Conservation (phyloP, 2,329 filamentous ascomycete species). For the Ophiostoma sp. region DNA sequence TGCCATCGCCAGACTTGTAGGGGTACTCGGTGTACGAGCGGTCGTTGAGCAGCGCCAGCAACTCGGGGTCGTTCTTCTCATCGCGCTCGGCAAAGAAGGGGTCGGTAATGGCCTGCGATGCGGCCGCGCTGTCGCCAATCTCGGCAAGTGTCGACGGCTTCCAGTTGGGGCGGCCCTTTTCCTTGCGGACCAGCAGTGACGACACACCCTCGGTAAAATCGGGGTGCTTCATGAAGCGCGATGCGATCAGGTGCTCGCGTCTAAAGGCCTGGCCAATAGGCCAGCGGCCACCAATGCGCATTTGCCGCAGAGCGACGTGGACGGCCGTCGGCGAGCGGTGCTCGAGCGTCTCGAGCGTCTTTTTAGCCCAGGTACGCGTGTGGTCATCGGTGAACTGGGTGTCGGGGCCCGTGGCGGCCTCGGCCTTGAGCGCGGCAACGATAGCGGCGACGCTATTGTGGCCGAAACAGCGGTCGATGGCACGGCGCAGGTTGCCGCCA, state of each 20-base stretch:
- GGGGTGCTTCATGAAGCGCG: conserved; percentile 80
- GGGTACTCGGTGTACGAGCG: conserved; percentile 70
- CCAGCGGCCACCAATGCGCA: conserved; percentile 72
- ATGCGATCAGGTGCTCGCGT: conserved; percentile 77
- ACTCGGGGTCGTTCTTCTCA: conserved; percentile 35
- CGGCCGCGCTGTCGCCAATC: conserved; percentile 48
- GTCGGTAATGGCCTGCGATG: conserved; percentile 43
- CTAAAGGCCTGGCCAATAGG: conserved; percentile 78
- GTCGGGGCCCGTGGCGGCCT: conserved; percentile 58
- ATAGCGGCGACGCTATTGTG: conserved; percentile 65
- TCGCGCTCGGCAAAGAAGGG: conserved; percentile 58
- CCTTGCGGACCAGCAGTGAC: conserved; percentile 68
- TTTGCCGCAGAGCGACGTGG: conserved; percentile 76
- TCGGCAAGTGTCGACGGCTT: conserved; percentile 66
- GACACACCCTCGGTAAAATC: conserved; percentile 93
- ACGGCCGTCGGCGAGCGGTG: conserved; percentile 80
- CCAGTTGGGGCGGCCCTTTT: conserved; percentile 61
- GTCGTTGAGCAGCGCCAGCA: conserved; percentile 57
- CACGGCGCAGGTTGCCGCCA: conserved; percentile 63
- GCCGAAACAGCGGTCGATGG: conserved; percentile 80
- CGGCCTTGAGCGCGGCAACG: conserved; percentile 58
- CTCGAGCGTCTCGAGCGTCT: conserved; percentile 69
- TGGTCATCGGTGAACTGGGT: conserved; percentile 59
- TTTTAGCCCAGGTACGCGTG: conserved; percentile 68
- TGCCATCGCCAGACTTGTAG: conserved; percentile 39